Evolutionary conservation across 2,329 filamentous ascomycete species (phyloP), one percentile per base, ranked within the genome.

Genomic region (Colletotrichum aenigma): DNA sequence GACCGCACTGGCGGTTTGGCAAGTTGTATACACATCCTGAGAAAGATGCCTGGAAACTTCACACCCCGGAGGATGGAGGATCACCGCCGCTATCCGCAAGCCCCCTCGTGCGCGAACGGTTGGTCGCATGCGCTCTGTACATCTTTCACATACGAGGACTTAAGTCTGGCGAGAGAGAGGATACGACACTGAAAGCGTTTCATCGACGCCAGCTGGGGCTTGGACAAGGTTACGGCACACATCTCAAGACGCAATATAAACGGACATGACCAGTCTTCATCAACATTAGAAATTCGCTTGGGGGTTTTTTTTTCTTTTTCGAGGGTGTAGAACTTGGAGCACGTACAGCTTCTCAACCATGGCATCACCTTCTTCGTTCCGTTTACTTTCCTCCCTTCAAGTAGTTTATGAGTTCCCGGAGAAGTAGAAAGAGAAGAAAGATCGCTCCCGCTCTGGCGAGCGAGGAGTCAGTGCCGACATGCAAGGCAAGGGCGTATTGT

Each of bases 191-290:
- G 7, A 5, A 38, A 6, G 4, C 16, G 10, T 18, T 2, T 16
- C 16, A 43, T n/a, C 38, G 1, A 2, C 38, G 38, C 18, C 38
- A 43, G 38, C 10, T 43, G 8, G 38, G 16, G 16, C 16, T 3
- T 43, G 16, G 18, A 10, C 18, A n/a, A n/a, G 4, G 7, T 38
- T 10, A 3, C 9, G 38, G 38, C 38, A 6, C 38, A 6, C 16
- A 43, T 43, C 16, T 43, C 16, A 38, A 18, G 3, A 43, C 9
- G 38, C 38, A 12, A 48, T 1, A 21, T 48, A 1, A 12, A 48
- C 43, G 18, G 2, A 21, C 18, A n/a, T 2, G 0, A 0, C 10
- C 5, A n/a, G 9, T 48, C 9, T 48, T 7, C 43, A 21, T 12
- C 18, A 48, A 12, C 43, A 48, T n/a, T 4, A 7, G 18, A 48